These are phyloP conservation scores for Alternaria sp. DNA, from an alignment of 2,329 filamentous ascomycete genomes.

Conservation along the genomic window DNA sequence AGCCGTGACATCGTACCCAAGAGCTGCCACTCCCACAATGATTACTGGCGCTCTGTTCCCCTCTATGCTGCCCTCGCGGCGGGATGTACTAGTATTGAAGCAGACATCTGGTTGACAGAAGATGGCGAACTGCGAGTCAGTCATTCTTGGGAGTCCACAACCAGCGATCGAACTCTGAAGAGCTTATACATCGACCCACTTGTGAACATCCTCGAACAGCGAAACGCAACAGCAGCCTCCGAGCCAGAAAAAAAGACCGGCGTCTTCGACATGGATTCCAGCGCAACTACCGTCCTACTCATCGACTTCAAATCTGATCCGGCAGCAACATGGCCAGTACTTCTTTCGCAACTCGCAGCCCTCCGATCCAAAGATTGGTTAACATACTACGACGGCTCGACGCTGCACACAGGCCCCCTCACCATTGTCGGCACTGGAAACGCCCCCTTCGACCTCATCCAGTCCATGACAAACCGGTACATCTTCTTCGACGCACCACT, in stretches of 20 bases:
- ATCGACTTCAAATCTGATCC: conserved; percentile 72
- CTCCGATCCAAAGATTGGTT: conserved; percentile 64
- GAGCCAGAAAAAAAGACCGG: conserved; percentile 48
- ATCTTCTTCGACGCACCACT: conserved; percentile 72
- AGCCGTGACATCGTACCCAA: conserved; percentile 48
- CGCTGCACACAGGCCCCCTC: conserved; percentile 62
- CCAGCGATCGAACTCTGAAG: conserved; percentile 26
- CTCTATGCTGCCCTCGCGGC: conserved; percentile 49
- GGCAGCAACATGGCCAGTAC: conserved; percentile 58
- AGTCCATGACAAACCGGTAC: conserved; percentile 61
- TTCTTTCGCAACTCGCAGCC: conserved; percentile 63
- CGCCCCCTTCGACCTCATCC: conserved; percentile 63
- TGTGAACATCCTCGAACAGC: conserved; percentile 49
- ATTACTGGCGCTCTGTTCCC: conserved; percentile 52
- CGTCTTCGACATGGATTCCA: conserved; percentile 55
- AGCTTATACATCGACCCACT: conserved; percentile 46
- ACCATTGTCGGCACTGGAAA: conserved; percentile 74
- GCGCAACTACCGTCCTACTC: conserved; percentile 63
- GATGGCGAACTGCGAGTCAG: conserved; percentile 38
- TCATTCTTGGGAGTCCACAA: conserved; percentile 31
- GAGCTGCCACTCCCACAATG: conserved; percentile 52
- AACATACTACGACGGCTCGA: conserved; percentile 56
- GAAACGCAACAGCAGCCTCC: conserved; percentile 29
- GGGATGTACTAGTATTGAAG: conserved; percentile 46
- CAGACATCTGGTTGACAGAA: conserved; percentile 39